These are phyloP conservation scores for Styphnolobium japonicum DNA, from an alignment of 306 rosid species.

Conservation along the genomic window DNA sequence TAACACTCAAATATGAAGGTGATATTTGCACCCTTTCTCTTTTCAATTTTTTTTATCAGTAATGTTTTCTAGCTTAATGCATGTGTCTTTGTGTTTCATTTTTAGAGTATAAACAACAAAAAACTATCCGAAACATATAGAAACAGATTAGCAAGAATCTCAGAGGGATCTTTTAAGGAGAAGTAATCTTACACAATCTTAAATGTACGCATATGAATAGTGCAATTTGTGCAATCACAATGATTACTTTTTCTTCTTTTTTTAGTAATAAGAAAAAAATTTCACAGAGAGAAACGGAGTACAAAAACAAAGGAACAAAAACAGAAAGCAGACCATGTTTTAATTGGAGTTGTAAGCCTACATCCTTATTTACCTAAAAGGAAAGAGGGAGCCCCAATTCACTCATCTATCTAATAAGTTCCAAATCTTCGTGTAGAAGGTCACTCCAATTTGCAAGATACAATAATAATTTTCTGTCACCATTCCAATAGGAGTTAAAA, in stretches of 20 bases:
- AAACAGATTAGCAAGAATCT: not conserved
- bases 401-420: conserved; percentile 59
- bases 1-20: too few species aligned
- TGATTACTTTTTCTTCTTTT: not conserved
- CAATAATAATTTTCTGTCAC: too few species aligned
- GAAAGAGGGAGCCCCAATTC: conserved; percentile 78
- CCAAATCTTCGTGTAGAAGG: conserved; percentile 46
- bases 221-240: not conserved
- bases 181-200: not conserved
- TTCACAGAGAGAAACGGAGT: not conserved
- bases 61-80: not conserved
- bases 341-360: too few species aligned
- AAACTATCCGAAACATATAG: not conserved
- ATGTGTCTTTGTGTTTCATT: not conserved
- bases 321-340: too few species aligned
- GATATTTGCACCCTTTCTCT: too few species aligned
- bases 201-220: not conserved
- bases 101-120: not conserved
- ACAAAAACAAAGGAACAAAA: not conserved
- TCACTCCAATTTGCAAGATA: conserved; percentile 38
- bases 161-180: not conserved
- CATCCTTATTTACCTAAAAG: conserved; percentile 55
- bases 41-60: not conserved
- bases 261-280: too few species aligned
- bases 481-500: not conserved